phyloP scores from a whole-genome alignment of 306 rosid genomes.

The Arachis hypogaea region DNA sequence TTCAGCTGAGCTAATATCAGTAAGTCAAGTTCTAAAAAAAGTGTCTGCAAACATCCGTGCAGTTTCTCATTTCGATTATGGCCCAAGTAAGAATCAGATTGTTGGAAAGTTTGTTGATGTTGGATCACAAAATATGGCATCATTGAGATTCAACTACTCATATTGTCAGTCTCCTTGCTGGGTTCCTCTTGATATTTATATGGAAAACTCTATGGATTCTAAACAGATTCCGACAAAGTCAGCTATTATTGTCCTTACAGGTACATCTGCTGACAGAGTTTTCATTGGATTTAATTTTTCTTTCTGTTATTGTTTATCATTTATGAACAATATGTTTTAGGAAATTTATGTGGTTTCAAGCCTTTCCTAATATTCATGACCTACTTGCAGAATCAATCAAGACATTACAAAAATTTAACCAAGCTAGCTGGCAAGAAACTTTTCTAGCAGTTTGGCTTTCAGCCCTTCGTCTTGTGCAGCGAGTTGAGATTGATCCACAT shows the following conservation, averaged over 20 bases:
- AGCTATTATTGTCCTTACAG: slow-evolving; percentile 61
- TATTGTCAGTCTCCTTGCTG: slow-evolving; percentile 62
- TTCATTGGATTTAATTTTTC: slow-evolving; percentile 33
- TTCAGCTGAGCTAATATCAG: slow-evolving; percentile 55
- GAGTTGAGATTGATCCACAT: slow-evolving; percentile 64
- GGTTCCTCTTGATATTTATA: slow-evolving; percentile 70
- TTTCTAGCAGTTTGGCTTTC: slow-evolving; percentile 85
- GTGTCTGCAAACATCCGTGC: slow-evolving; percentile 58
- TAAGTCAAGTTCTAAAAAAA: slow-evolving; percentile 49
- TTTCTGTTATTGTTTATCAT: slow-evolving; percentile 16
- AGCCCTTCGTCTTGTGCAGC: slow-evolving; percentile 90
- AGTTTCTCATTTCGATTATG: slow-evolving; percentile 50
- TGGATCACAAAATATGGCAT: slow-evolving; percentile 52
- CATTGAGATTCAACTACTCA: slow-evolving; percentile 44
- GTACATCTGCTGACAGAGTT: slow-evolving; percentile 44
- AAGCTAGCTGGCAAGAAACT: slow-evolving; percentile 87
- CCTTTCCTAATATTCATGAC: slow-evolving; percentile 41
- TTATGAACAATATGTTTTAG: slow-evolving; percentile 19
- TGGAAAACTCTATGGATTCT: slow-evolving; percentile 83
- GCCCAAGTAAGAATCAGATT: slow-evolving; percentile 52
- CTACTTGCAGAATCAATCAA: slow-evolving; percentile 67
- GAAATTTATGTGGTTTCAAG: slow-evolving; percentile 34
- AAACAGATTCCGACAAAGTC: slow-evolving; percentile 70
- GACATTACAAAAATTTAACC: slow-evolving; percentile 69
- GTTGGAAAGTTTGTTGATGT: slow-evolving; percentile 54